Conservation (phyloP, 768 basidiomycete genomes). For the Hydnum rufescens region DNA sequence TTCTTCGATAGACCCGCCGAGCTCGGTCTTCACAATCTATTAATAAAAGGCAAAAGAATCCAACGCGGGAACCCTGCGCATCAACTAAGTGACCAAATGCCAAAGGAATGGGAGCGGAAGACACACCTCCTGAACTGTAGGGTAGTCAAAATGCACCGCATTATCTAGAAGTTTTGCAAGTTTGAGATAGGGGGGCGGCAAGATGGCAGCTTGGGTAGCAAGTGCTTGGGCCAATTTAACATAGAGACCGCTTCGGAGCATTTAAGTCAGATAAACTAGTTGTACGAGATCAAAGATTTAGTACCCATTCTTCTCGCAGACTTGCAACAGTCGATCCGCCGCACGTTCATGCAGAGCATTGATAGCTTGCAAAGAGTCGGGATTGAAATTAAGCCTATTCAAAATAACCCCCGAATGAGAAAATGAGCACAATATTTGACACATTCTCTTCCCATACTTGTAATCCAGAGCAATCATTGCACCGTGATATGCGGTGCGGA, state of each 20-base stretch:
- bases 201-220: neutral
- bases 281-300: neutral
- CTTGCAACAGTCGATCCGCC: neutral
- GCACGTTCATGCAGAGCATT: constrained; percentile 1
- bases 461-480: neutral
- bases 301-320: neutral
- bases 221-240: constrained; percentile 1
- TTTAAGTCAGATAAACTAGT: neutral
- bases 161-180: neutral
- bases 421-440: neutral
- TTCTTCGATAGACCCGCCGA: neutral
- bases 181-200: neutral
- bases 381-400: neutral
- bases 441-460: neutral
- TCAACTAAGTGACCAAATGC: too few species aligned
- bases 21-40: neutral
- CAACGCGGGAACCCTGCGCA: too few species aligned
- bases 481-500: neutral
- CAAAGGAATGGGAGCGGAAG: neutral
- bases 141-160: neutral
- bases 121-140: neutral
- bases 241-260: neutral
- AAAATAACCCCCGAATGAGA: neutral
- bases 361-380: neutral
- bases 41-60: neutral